Percentiles rank a stretch among this genome's conserved stretches.
Evolutionary conservation across 208 protist species (phyloP).

Genomic region (Crithidia fasciculata): DNA sequence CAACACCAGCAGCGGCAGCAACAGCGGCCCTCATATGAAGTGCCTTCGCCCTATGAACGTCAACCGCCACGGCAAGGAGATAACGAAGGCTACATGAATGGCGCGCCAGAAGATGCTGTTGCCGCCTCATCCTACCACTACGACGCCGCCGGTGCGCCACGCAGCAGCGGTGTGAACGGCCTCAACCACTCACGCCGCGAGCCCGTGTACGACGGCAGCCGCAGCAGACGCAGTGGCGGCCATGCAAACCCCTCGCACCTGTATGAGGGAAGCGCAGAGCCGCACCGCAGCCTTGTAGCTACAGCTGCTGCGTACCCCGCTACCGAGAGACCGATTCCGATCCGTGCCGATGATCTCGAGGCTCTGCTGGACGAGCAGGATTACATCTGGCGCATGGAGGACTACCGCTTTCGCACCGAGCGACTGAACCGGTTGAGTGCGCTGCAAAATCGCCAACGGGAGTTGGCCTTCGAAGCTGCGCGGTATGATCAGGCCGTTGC

Average conservation of each 20-base stretch:
- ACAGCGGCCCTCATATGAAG: constrained; percentile 18
- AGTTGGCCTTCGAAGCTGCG: constrained; percentile 39
- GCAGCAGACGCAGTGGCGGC: not conserved
- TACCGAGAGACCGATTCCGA: not conserved
- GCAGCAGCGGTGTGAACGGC: not conserved
- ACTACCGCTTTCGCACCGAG: constrained; percentile 67
- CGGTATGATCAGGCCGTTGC: constrained; percentile 34
- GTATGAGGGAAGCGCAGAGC: not conserved
- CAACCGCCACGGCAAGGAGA: not conserved
- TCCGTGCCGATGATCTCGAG: constrained; percentile 42
- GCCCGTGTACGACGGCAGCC: not conserved
- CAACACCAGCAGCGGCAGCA: not conserved
- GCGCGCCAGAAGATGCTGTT: no score
- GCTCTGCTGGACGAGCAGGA: constrained; percentile 50
- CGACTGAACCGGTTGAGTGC: constrained; percentile 34
- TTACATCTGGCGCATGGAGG: constrained; percentile 72
- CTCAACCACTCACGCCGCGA: constrained; percentile 11
- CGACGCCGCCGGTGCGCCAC: not conserved
- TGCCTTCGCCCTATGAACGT: constrained; percentile 11
- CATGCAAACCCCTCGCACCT: not conserved
- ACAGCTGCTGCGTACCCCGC: not conserved
- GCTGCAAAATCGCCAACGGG: constrained; percentile 35
- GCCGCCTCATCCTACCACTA: no score
- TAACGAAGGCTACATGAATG: no score
- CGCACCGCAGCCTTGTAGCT: not conserved